These are phyloP conservation scores for Nigrospora osmanthi DNA, from an alignment of 2,329 filamentous ascomycete species.

Conservation along the genomic window DNA sequence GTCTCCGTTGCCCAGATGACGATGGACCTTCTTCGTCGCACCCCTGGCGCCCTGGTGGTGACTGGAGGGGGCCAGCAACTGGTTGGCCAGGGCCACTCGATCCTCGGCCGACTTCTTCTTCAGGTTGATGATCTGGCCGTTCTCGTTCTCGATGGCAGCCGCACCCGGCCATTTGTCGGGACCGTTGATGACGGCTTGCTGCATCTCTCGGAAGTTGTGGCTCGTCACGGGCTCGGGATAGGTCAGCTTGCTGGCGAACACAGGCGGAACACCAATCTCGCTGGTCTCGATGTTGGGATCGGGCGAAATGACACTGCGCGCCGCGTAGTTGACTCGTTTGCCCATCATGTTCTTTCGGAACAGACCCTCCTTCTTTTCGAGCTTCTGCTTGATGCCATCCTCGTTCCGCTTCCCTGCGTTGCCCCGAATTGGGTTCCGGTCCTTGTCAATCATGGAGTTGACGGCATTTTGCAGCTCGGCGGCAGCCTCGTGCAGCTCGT, in stretches of 20 bases:
- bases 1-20: slow-evolving; percentile 92
- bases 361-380: slow-evolving; percentile 97
- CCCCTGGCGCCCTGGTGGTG: slow-evolving; percentile 55
- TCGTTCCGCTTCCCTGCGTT: slow-evolving; percentile 71
- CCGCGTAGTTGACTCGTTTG: slow-evolving; percentile 97
- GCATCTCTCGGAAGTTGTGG: slow-evolving; percentile 93
- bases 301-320: slow-evolving; percentile 93
- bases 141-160: slow-evolving; percentile 90
- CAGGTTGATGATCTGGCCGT: slow-evolving; percentile 82
- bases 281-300: slow-evolving; percentile 99
- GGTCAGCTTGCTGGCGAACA: slow-evolving; percentile 92
- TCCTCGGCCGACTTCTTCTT: slow-evolving; percentile 84
- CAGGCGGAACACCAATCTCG: slow-evolving; percentile 96
- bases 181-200: slow-evolving; percentile 93
- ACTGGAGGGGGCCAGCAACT: slow-evolving; percentile 78
- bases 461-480: slow-evolving; percentile 80
- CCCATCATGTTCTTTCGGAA: slow-evolving; percentile 99
- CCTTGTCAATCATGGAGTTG: slow-evolving; percentile 86
- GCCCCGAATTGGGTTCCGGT: slow-evolving; percentile 76
- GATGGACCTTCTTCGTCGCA: slow-evolving; percentile 87
- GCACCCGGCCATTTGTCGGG: slow-evolving; percentile 91
- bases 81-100: slow-evolving; percentile 81
- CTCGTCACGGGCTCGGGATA: slow-evolving; percentile 97
- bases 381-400: slow-evolving; percentile 93
- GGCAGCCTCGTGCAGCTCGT: slow-evolving; percentile 74